These are phyloP conservation scores for Globisporangium spiculum DNA, from an alignment of 352 stramenopile species.

Conservation along the genomic window DNA sequence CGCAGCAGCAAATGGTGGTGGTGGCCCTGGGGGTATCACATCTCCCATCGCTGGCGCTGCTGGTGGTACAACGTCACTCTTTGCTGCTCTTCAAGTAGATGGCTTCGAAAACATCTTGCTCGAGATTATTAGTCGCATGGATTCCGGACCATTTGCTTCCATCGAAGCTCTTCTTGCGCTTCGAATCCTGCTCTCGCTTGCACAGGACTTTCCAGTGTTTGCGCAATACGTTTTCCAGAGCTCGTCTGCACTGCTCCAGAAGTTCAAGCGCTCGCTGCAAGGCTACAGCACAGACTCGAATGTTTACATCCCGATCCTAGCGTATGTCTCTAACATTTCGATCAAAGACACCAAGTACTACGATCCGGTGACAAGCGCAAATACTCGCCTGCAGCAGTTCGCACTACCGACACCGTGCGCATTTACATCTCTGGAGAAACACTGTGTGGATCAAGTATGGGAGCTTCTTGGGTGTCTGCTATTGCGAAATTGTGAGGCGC, in stretches of 20 bases:
- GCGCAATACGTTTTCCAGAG: slow-evolving; percentile 46
- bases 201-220: slow-evolving; percentile 44
- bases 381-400: slow-evolving; percentile 26
- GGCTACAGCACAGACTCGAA: slow-evolving; percentile 44
- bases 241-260: slow-evolving; percentile 21
- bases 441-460: slow-evolving; percentile 57
- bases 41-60: background rate
- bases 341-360: slow-evolving; percentile 59
- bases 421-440: slow-evolving; percentile 17
- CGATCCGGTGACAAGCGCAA: slow-evolving; percentile 26
- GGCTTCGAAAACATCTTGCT: slow-evolving; percentile 46
- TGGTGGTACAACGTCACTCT: background rate
- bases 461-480: slow-evolving; percentile 59
- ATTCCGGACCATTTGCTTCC: slow-evolving; percentile 25
- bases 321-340: slow-evolving; percentile 56
- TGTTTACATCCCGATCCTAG: slow-evolving; percentile 58
- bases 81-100: slow-evolving; percentile 21
- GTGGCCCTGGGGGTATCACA: background rate
- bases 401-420: slow-evolving; percentile 24
- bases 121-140: slow-evolving; percentile 46
- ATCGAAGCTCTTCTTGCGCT: slow-evolving; percentile 42
- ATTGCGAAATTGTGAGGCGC: slow-evolving; percentile 38
- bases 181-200: slow-evolving; percentile 60
- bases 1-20: background rate
- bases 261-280: slow-evolving; percentile 44